Evolutionary conservation across 345 rosid genomes (phyloP).

Genomic region (Microcos paniculata): DNA sequence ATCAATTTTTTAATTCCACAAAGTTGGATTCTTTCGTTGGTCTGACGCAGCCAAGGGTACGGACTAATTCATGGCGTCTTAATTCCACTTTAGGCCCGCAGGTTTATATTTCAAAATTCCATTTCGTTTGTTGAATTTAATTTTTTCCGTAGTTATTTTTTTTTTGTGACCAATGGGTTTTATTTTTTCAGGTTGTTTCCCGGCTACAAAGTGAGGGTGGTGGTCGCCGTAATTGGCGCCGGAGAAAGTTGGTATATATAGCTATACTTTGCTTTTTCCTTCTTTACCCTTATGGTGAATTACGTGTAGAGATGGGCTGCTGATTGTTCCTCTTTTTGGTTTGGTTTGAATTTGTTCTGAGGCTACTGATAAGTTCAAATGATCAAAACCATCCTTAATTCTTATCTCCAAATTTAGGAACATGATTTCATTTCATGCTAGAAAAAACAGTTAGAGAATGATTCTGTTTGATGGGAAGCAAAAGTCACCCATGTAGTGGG

Average conservation of each 20-base stretch:
- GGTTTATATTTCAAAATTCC: slow-evolving; percentile 25
- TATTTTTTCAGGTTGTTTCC: slow-evolving; percentile 36
- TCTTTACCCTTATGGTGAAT: background rate
- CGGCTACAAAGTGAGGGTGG: slow-evolving; percentile 37
- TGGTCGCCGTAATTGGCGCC: slow-evolving; percentile 69
- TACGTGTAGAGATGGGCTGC: background rate
- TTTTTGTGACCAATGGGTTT: background rate
- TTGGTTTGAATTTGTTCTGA: too few species aligned
- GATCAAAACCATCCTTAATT: background rate
- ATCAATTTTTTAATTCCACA: background rate
- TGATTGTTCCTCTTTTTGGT: too few species aligned
- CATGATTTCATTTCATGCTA: background rate
- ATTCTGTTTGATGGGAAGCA: too few species aligned
- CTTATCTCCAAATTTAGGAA: background rate
- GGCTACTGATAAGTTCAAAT: too few species aligned
- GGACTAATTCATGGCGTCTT: slow-evolving; percentile 13
- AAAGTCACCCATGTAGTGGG: too few species aligned
- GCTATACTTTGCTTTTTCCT: background rate
- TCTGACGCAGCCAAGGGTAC: slow-evolving; percentile 29
- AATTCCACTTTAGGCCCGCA: slow-evolving; percentile 22
- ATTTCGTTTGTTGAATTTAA: background rate
- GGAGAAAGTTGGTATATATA: slow-evolving; percentile 65
- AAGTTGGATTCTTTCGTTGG: slow-evolving; percentile 1
- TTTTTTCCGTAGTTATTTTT: background rate
- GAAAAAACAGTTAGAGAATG: background rate